These are phyloP conservation scores for Corchorus olitorius DNA, from an alignment of 345 rosid species.

Conservation along the genomic window DNA sequence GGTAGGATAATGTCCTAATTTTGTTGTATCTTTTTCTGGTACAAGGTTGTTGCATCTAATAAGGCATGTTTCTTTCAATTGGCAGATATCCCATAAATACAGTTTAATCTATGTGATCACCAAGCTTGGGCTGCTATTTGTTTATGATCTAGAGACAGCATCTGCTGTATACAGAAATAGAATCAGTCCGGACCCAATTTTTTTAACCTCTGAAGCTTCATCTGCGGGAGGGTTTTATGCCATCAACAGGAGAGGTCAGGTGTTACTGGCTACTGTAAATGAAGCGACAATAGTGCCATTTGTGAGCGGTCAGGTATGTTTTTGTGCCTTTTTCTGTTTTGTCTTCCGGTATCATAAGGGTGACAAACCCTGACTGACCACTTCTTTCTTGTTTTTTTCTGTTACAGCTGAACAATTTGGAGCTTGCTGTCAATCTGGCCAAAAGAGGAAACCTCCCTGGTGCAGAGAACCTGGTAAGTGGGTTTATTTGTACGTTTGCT, in stretches of 20 bases:
- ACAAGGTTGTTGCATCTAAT: conserved; percentile 12
- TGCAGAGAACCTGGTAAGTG: conserved; percentile 90
- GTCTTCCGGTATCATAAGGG: background rate
- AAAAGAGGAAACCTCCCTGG: conserved; percentile 99
- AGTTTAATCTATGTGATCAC: conserved; percentile 91
- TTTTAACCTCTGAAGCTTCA: conserved; percentile 96
- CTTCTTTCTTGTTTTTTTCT: conserved; percentile 20
- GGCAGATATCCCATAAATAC: conserved; percentile 96
- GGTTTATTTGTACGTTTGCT: background rate
- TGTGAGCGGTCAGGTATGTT: conserved; percentile 94
- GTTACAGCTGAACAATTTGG: conserved; percentile 88
- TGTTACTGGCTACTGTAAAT: conserved; percentile 85
- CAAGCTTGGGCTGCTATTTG: conserved; percentile 95
- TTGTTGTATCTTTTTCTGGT: conserved; percentile 1
- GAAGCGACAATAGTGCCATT: conserved; percentile 94
- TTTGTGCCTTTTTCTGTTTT: conserved; percentile 10
- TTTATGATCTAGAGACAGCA: conserved; percentile 97
- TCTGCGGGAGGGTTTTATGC: conserved; percentile 91
- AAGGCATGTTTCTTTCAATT: conserved; percentile 21
- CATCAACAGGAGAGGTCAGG: conserved; percentile 89
- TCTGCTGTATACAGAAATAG: conserved; percentile 96
- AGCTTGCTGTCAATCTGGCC: conserved; percentile 98
- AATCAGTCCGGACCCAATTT: conserved; percentile 98
- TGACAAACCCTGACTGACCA: background rate
- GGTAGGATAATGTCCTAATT: conserved; percentile 43